Percentiles rank a stretch among this genome's conserved stretches.
Evolutionary conservation across 2,329 filamentous ascomycete species (phyloP).

Genomic region (Fusarium sacchari): DNA sequence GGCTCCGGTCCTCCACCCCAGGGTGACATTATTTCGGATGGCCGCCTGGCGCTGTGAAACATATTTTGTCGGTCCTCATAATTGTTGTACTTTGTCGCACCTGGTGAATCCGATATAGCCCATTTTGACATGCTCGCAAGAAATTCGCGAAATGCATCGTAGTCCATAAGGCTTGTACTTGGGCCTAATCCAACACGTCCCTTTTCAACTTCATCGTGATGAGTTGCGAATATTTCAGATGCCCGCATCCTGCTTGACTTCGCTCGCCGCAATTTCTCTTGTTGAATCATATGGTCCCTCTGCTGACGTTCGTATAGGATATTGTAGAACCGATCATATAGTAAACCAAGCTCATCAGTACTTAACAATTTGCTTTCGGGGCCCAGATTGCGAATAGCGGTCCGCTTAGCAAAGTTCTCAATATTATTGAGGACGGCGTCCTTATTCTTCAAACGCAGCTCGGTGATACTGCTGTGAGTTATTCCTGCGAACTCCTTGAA

Average conservation of each 20-base stretch:
- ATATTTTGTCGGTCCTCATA: slow-evolving; percentile 68
- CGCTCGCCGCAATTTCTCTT: slow-evolving; percentile 74
- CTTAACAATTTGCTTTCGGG: slow-evolving; percentile 93
- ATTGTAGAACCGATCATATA: slow-evolving; percentile 95
- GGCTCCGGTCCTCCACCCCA: slow-evolving; percentile 72
- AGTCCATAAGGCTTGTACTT: slow-evolving; percentile 95
- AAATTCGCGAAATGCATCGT: slow-evolving; percentile 95
- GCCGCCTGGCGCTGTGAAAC: slow-evolving; percentile 64
- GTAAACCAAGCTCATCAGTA: slow-evolving; percentile 83
- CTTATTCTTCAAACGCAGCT: slow-evolving; percentile 91
- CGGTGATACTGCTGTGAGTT: slow-evolving; percentile 90
- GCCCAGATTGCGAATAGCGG: slow-evolving; percentile 93
- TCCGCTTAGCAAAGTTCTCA: slow-evolving; percentile 96
- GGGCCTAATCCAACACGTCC: slow-evolving; percentile 88
- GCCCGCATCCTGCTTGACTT: slow-evolving; percentile 64
- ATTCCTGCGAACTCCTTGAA: slow-evolving; percentile 98
- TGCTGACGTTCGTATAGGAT: slow-evolving; percentile 93
- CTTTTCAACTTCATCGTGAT: slow-evolving; percentile 72
- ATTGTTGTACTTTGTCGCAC: slow-evolving; percentile 58
- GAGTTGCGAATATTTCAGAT: slow-evolving; percentile 51
- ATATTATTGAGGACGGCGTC: slow-evolving; percentile 94
- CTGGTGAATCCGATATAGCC: slow-evolving; percentile 89
- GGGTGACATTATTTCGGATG: slow-evolving; percentile 57
- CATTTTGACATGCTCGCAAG: slow-evolving; percentile 89
- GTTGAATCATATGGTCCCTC: slow-evolving; percentile 78